Evolutionary conservation across 2,329 filamentous ascomycete genomes (phyloP).

Genomic region (Acephala macrosclerotiorum): DNA sequence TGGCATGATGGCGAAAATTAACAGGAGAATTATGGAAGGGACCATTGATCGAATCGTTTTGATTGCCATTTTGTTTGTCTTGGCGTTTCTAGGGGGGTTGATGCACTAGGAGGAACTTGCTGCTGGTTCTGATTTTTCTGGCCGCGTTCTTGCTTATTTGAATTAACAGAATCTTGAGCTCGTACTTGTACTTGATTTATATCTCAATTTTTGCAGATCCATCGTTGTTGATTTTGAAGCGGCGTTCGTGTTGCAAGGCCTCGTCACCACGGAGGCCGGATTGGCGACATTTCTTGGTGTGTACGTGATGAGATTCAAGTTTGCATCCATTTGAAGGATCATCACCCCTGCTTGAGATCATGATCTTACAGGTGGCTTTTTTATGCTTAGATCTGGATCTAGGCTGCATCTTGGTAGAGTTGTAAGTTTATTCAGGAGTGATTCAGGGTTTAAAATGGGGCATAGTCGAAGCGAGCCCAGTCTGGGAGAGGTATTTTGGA

Average conservation of each 20-base stretch:
- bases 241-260: too few relatives aligned
- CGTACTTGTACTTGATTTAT: too few relatives aligned
- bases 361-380: too few relatives aligned
- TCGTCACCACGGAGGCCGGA: conserved; percentile 3
- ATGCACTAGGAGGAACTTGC: not conserved
- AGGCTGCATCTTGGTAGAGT: too few relatives aligned
- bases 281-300: conserved; percentile 1
- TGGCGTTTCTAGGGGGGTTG: not conserved
- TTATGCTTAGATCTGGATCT: too few relatives aligned
- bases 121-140: too few relatives aligned
- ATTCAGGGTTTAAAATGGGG: not conserved
- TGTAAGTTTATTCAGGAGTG: too few relatives aligned
- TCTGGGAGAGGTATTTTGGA: not conserved
- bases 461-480: not conserved
- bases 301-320: not conserved
- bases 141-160: not conserved
- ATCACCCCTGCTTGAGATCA: too few relatives aligned
- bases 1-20: not conserved
- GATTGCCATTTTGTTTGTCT: not conserved
- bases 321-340: too few relatives aligned
- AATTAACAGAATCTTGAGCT: not conserved
- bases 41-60: not conserved
- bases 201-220: too few relatives aligned
- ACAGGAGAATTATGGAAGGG: not conserved
- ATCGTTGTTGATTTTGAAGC: too few relatives aligned